Conservation (phyloP, 2,329 filamentous ascomycete species). For the Diatrype stigma region DNA sequence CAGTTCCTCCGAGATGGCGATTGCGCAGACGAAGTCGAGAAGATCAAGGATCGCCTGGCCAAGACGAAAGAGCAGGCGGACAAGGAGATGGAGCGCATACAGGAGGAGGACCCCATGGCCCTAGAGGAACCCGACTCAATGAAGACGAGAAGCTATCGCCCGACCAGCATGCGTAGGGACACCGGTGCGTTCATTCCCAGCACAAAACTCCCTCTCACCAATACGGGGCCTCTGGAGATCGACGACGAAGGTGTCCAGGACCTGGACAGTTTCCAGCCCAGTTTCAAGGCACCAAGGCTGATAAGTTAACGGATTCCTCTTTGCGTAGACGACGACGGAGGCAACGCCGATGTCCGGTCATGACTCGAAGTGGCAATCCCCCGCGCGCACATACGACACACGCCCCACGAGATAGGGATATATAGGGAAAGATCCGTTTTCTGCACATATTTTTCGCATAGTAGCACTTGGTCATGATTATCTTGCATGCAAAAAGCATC, state of each 20-base stretch:
- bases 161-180: conserved; percentile 50
- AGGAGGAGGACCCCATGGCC: conserved; percentile 44
- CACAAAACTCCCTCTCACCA: conserved; percentile 15
- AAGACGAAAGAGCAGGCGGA: conserved; percentile 59
- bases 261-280: conserved; percentile 24
- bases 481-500: conserved; percentile 18
- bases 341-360: not conserved
- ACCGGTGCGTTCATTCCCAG: conserved; percentile 23
- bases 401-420: not conserved
- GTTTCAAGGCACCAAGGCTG: conserved; percentile 17
- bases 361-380: not conserved
- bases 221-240: conserved; percentile 16
- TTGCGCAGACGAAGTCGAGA: conserved; percentile 71
- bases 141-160: conserved; percentile 46
- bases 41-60: conserved; percentile 61
- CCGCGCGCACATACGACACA: not conserved
- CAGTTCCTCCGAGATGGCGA: conserved; percentile 86
- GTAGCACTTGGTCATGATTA: conserved; percentile 4
- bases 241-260: conserved; percentile 28
- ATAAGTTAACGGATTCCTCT: conserved; percentile 11
- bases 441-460: conserved; percentile 7
- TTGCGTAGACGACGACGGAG: conserved; percentile 6
- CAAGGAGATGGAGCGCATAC: conserved; percentile 54
- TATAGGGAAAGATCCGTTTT: not conserved
- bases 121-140: conserved; percentile 19